Base-by-base conservation (phyloP, 768 basidiomycete species). In the Phlebiopsis flavidoalba region DNA sequence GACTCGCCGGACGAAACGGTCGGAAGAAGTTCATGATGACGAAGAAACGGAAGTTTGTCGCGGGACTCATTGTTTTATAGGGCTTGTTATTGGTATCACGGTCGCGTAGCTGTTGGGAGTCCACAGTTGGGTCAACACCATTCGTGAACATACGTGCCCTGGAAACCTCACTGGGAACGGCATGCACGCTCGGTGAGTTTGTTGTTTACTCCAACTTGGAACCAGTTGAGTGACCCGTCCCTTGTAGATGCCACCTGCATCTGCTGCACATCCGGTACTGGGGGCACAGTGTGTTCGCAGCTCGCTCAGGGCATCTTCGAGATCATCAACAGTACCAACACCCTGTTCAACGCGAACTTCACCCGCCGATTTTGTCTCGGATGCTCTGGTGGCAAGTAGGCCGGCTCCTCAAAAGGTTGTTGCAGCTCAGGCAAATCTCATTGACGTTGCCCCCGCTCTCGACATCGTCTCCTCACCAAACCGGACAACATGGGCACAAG, bases 241-340 rank as follows among this genome's bases (percentile, higher is more conserved):
- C 22, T 14, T 8, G 47, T 62, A 87, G 85, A 86, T 73, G 77
- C 84, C 1, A 83, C 84, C 0, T 89, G 86, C 66, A 75, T 83
- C 40, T 88, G 86, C 64, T 80, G 82, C 12, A 79, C 82, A 1
- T 51, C 71, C 3, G 72, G 73, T n/a, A 31, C 26, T 31, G 26
- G 26, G n/a, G 2, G 3, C 26, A 31, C 26, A 31, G 75, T 71
- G 61, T 86, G 85, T 63, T 77, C 81, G 50, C 77, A 76, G 24
- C 69, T 89, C 10, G 85, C 87, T 0, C 77, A 81, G 67, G 79
- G 73, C 58, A 68, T 89, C 46, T 64, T 83, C 22, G 70, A 76
- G 55, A 73, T 86, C 15, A 68, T 83, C 8, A 83, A 85, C 11
- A 68, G 69, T 4, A 65, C 84, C 54, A 86, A 86, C 67, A 65